These are phyloP conservation scores for Chrysosporium keratinophilum DNA, from an alignment of 2,329 filamentous ascomycete genomes.

Conservation along the genomic window DNA sequence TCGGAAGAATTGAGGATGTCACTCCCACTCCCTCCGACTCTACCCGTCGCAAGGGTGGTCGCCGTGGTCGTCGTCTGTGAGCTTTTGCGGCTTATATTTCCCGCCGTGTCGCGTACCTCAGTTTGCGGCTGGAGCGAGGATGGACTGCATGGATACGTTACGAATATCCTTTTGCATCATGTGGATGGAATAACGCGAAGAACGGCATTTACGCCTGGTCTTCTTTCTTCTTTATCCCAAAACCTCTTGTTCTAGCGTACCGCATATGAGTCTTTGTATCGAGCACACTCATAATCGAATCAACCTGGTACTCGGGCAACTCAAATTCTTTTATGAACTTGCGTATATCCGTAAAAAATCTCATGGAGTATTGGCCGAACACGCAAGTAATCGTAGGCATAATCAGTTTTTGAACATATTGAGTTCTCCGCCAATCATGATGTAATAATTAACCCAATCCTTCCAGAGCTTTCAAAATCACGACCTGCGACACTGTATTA, in stretches of 20 bases:
- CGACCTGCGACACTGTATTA: too few relatives aligned
- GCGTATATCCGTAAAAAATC: too few relatives aligned
- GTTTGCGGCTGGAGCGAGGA: conserved; percentile 20
- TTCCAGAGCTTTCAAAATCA: too few relatives aligned
- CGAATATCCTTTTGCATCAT: conserved; percentile 28
- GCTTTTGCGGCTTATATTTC: conserved; percentile 22
- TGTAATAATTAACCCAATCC: too few relatives aligned
- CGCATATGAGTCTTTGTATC: background rate
- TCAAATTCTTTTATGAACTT: background rate
- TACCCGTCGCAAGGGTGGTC: conserved; percentile 99
- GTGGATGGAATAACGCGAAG: conserved; percentile 44
- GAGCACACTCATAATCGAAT: conserved; percentile 6
- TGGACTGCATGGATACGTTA: conserved; percentile 26
- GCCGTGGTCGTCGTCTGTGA: conserved; percentile 99
- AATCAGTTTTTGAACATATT: too few relatives aligned
- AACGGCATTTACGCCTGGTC: conserved; percentile 45
- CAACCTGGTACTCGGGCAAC: conserved; percentile 3
- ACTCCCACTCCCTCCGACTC: conserved; percentile 98
- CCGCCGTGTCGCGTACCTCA: conserved; percentile 8
- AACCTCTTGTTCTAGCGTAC: background rate
- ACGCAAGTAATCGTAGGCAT: too few relatives aligned
- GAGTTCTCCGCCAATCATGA: too few relatives aligned
- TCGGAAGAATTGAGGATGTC: conserved; percentile 98
- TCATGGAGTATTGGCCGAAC: too few relatives aligned
- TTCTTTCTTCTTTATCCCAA: conserved; percentile 29